Evolutionary conservation across 192 early-diverging fungal genomes (phyloP).

Genomic region (Paraglomus occultum): DNA sequence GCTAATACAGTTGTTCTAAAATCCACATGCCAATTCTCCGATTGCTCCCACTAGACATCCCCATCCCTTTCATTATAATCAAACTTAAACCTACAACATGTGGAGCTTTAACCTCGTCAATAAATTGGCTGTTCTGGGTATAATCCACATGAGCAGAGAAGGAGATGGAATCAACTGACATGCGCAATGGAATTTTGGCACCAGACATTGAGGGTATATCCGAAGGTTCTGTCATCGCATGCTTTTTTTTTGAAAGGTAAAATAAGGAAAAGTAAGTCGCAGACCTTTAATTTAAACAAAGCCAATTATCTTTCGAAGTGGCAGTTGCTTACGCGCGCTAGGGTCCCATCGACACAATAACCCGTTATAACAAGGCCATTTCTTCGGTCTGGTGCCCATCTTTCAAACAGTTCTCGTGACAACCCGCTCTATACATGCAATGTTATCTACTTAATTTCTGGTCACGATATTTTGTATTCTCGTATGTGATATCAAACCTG

Average conservation of each 20-base stretch:
- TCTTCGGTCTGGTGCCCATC: constrained; percentile 88
- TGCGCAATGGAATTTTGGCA: constrained; percentile 71
- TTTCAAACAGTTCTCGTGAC: constrained; percentile 92
- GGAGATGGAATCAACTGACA: constrained; percentile 91
- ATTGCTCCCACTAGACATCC: neutral
- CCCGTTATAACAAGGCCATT: constrained; percentile 96
- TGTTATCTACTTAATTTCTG: neutral
- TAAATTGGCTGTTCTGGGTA: constrained; percentile 93
- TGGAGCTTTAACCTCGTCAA: constrained; percentile 89
- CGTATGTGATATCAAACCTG: constrained; percentile 51
- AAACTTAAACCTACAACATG: constrained; percentile 70
- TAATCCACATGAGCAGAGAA: constrained; percentile 99
- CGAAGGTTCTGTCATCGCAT: constrained; percentile 77
- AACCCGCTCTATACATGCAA: constrained; percentile 68
- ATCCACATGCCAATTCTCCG: neutral
- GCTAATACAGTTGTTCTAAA: neutral
- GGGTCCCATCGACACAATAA: constrained; percentile 96
- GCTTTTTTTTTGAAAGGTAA: constrained; percentile 27
- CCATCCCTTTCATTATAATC: neutral
- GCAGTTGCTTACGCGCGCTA: constrained; percentile 65
- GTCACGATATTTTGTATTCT: neutral
- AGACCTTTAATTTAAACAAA: constrained; percentile 2
- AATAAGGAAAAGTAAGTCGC: neutral
- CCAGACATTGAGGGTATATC: constrained; percentile 83
- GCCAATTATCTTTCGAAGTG: too few species aligned